Evolutionary conservation across 768 basidiomycete species (phyloP).

Genomic region (Leccinum fibrillosum): DNA sequence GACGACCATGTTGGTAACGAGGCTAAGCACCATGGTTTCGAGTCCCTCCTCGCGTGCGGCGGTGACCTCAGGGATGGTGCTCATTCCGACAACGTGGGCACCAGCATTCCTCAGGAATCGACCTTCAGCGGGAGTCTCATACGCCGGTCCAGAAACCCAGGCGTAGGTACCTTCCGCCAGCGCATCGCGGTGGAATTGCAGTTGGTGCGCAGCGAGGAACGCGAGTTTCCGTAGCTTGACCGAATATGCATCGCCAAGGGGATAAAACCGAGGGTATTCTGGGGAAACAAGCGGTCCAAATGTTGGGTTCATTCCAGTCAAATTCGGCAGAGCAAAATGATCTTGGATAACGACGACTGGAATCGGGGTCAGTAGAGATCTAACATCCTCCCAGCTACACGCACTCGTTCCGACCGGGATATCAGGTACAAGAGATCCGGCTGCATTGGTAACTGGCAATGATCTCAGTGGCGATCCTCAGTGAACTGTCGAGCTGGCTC

Average conservation of each 20-base stretch:
- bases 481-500: slow-evolving; percentile 21
- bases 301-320: slow-evolving; percentile 76
- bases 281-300: slow-evolving; percentile 66
- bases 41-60: slow-evolving; percentile 74
- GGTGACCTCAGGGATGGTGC: slow-evolving; percentile 86
- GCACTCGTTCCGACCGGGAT: slow-evolving; percentile 80
- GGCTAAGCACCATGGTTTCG: slow-evolving; percentile 73
- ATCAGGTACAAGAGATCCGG: slow-evolving; percentile 72
- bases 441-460: slow-evolving; percentile 77
- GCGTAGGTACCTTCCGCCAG: slow-evolving; percentile 84
- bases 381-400: slow-evolving; percentile 20
- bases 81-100: slow-evolving; percentile 93
- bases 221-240: slow-evolving; percentile 62
- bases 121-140: slow-evolving; percentile 87
- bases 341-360: slow-evolving; percentile 82
- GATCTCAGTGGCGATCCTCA: not conserved
- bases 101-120: slow-evolving; percentile 69
- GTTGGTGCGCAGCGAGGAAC: slow-evolving; percentile 67
- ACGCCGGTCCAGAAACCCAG: slow-evolving; percentile 88
- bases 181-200: slow-evolving; percentile 50
- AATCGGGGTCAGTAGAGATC: slow-evolving; percentile 6
- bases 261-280: slow-evolving; percentile 71
- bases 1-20: slow-evolving; percentile 85
- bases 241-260: slow-evolving; percentile 83
- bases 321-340: slow-evolving; percentile 76